Percentiles rank a stretch among this genome's conserved stretches.
Evolutionary conservation across 768 basidiomycete species (phyloP).

Genomic region (Trametes punicea): DNA sequence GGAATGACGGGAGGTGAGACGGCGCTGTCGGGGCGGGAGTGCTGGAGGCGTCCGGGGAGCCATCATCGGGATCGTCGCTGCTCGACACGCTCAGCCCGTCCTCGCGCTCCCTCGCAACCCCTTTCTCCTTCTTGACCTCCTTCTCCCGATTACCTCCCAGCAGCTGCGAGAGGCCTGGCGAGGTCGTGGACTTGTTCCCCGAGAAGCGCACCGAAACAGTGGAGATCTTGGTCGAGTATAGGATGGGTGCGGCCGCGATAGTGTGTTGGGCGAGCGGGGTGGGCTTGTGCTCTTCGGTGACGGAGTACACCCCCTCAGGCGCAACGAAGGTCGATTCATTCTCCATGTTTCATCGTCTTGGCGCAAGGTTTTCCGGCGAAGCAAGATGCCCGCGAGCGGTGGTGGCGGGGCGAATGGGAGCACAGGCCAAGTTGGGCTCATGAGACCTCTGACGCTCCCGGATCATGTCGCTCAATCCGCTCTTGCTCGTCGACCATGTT

Average conservation of each 20-base stretch:
- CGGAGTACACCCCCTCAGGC: slow-evolving; percentile 86
- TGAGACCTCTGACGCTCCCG: slow-evolving; percentile 21
- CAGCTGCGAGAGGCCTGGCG: slow-evolving; percentile 65
- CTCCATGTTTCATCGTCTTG: slow-evolving; percentile 52
- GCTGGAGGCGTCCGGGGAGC: slow-evolving; percentile 33
- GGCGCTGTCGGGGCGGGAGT: slow-evolving; percentile 27
- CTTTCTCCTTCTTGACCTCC: slow-evolving; percentile 35
- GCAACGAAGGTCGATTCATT: slow-evolving; percentile 83
- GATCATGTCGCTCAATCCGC: slow-evolving; percentile 25
- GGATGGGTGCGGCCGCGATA: slow-evolving; percentile 29
- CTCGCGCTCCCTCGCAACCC: slow-evolving; percentile 24
- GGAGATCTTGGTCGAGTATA: slow-evolving; percentile 62
- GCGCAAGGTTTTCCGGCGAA: slow-evolving; percentile 12
- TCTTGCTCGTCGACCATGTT: slow-evolving; percentile 26
- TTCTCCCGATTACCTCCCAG: slow-evolving; percentile 66
- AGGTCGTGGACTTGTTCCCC: slow-evolving; percentile 46
- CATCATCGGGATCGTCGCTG: slow-evolving; percentile 73
- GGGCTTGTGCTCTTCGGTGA: slow-evolving; percentile 83
- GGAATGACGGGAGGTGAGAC: slow-evolving; percentile 38
- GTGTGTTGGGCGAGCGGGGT: slow-evolving; percentile 41
- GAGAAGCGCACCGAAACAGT: slow-evolving; percentile 63
- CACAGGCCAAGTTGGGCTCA: slow-evolving; percentile 16
- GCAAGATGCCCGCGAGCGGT: slow-evolving; percentile 17
- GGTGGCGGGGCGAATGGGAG: slow-evolving; percentile 21
- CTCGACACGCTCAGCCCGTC: slow-evolving; percentile 80